Evolutionary conservation across 1,284 basidiomycete species (phyloP), one percentile per base, ranked within the genome.

Genomic region (Apiotrichum montevideense): DNA sequence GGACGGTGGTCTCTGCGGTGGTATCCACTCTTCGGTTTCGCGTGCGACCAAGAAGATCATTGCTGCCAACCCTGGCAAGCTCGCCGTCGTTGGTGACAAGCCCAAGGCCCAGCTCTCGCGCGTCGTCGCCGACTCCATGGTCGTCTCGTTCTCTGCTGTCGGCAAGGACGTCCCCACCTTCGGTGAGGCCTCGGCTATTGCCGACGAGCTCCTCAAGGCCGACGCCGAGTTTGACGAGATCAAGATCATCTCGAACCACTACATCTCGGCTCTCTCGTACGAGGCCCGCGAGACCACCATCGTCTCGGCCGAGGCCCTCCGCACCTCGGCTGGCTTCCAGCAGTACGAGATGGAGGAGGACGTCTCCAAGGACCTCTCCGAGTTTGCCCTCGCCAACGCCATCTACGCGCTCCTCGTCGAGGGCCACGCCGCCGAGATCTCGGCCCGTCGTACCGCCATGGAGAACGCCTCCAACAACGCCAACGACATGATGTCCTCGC

Each of bases 381-480:
- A 98, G 78, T 98, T 99, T 78, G 85, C 92, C 6, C 83, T 99
- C 59, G 93, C 96, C 74, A 98, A 98, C 79, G 92, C 93, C 67
- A 85, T 98, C 81, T 98, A 86, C 77, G 87, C 93, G 64, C 87
- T 92, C 55, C 87, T 99, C 53, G 89, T 90, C 49, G 96, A 99
- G 79, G 88, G 87, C 60, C 94, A 98, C 77, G 95, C 96, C 59
- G 91, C 93, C 68, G 95, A 98, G 79, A 89, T 70, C 52, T 69
- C 64, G 54, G 71, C 69, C 51, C 84, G 92, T 79, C 88, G 95
- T 68, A 98, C 96, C 70, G 95, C 96, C 73, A 99, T 99, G 95
- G 95, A 98, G 85, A 98, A 95, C 74, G 96, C 95, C 52, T 95
- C 94, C 65, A 98, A 94, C 76, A 98, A 98, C 79, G 96, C 95